phyloP scores from a whole-genome alignment of 192 early-diverging fungal species.

The Coemansia sp. region DNA sequence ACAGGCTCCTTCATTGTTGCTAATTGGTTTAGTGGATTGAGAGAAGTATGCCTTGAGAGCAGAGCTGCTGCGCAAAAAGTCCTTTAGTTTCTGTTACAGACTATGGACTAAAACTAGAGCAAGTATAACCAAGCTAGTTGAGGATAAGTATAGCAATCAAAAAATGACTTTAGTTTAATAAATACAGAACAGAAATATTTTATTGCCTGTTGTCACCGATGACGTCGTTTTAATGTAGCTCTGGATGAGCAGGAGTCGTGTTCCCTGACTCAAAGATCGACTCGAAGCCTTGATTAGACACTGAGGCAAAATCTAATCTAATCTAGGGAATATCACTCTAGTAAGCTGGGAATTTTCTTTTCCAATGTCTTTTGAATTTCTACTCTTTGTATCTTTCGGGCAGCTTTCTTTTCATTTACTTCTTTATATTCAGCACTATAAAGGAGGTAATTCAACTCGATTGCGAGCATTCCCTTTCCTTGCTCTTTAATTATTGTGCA shows the following conservation, averaged over 20 bases:
- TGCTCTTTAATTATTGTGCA: background rate
- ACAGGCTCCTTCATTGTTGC: conserved; percentile 77
- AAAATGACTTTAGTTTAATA: background rate
- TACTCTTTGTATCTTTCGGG: background rate
- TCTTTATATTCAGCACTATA: background rate
- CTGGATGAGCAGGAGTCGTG: no score
- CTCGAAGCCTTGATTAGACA: no score
- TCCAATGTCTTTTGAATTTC: background rate
- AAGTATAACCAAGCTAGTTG: background rate
- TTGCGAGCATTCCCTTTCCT: background rate
- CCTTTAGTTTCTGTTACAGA: background rate
- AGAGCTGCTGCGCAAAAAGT: background rate
- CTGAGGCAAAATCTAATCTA: no score
- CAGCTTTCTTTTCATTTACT: background rate
- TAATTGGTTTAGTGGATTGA: background rate
- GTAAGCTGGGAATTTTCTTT: background rate
- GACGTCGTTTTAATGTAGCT: no score
- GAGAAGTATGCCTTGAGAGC: background rate
- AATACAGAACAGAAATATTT: background rate
- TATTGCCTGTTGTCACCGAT: no score
- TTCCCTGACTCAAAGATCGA: no score
- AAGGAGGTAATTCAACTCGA: background rate
- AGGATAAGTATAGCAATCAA: background rate
- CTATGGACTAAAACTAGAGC: background rate
- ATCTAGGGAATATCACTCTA: no score